These are phyloP conservation scores for Barbatosphaeria neglecta DNA, from an alignment of 495 filamentous ascomycete genomes.

Conservation along the genomic window DNA sequence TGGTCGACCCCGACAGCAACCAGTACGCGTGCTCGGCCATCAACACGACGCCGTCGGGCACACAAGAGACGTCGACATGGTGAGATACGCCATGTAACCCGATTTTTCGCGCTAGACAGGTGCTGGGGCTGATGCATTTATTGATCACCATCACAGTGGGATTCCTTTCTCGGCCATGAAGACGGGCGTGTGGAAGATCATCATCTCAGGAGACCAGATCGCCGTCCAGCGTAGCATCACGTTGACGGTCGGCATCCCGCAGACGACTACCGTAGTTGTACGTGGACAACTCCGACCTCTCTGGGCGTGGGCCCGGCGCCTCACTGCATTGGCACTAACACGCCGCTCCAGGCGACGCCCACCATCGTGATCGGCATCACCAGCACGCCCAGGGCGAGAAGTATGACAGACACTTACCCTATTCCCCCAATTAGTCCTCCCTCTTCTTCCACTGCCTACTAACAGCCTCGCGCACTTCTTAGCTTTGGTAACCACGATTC, in stretches of 20 bases:
- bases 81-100: no score
- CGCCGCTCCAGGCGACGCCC: slow-evolving; percentile 21
- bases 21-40: slow-evolving; percentile 27
- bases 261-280: slow-evolving; percentile 25
- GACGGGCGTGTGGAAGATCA: slow-evolving; percentile 29
- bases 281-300: no score
- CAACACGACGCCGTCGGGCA: slow-evolving; percentile 22
- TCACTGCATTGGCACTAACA: background rate
- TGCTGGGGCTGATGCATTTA: background rate
- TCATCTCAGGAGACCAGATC: slow-evolving; percentile 23
- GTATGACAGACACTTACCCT: slow-evolving; percentile 13
- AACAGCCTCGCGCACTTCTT: background rate
- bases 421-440: no score
- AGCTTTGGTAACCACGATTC: slow-evolving; percentile 24
- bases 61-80: slow-evolving; percentile 29
- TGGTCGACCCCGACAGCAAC: slow-evolving; percentile 21
- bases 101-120: background rate
- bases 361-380: slow-evolving; percentile 28
- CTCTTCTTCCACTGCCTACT: background rate
- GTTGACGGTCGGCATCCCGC: slow-evolving; percentile 20
- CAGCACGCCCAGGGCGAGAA: slow-evolving; percentile 24
- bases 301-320: no score
- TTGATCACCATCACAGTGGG: slow-evolving; percentile 13
- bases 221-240: slow-evolving; percentile 26
- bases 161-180: slow-evolving; percentile 28